Evolutionary conservation across 192 early-diverging fungal species (phyloP).

Genomic region (Phlyctochytrium arcticum): DNA sequence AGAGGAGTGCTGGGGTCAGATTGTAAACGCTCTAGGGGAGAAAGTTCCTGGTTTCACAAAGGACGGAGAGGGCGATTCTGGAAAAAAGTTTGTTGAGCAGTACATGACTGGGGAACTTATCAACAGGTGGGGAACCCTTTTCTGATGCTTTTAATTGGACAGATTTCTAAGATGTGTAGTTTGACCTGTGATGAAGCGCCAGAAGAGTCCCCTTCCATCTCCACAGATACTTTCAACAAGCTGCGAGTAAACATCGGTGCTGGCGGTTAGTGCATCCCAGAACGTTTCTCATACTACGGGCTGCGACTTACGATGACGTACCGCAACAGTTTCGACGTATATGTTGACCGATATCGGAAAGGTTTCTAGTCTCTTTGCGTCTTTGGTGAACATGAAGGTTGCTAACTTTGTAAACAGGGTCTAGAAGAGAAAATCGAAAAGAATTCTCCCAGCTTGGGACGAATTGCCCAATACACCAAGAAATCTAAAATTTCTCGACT

Average conservation of each 20-base stretch:
- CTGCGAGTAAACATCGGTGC: slow-evolving; percentile 59
- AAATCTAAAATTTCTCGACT: slow-evolving; percentile 74
- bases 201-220: slow-evolving; percentile 58
- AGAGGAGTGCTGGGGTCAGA: slow-evolving; percentile 93
- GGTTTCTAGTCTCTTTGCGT: too few relatives aligned
- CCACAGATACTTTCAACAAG: slow-evolving; percentile 72
- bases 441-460: slow-evolving; percentile 72
- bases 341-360: slow-evolving; percentile 66
- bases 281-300: not conserved
- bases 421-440: slow-evolving; percentile 88
- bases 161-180: slow-evolving; percentile 33
- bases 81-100: slow-evolving; percentile 66
- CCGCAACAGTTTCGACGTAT: slow-evolving; percentile 61
- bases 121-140: slow-evolving; percentile 21
- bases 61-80: slow-evolving; percentile 29
- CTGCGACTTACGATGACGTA: not conserved
- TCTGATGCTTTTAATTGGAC: not conserved
- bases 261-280: slow-evolving; percentile 30
- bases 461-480: slow-evolving; percentile 76
- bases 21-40: slow-evolving; percentile 66
- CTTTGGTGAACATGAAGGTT: too few relatives aligned
- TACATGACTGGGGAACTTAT: slow-evolving; percentile 69
- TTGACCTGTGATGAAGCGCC: slow-evolving; percentile 76
- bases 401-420: too few relatives aligned
- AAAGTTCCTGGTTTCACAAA: slow-evolving; percentile 49